These are phyloP conservation scores for Nakaseomyces bracarensis DNA, from an alignment of 1,139 yeast species.

Conservation along the genomic window DNA sequence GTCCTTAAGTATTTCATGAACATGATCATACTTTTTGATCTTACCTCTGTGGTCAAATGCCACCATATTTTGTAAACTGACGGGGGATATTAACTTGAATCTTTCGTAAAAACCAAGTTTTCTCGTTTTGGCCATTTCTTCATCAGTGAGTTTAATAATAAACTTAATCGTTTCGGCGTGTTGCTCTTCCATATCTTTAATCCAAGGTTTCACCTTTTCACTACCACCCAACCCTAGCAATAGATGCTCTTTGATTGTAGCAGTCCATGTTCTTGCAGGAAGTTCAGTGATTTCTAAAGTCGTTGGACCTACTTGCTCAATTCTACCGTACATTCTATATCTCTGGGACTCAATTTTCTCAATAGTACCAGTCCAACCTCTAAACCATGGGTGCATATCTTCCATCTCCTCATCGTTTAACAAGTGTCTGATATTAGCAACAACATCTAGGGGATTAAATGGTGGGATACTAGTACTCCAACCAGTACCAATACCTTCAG, in stretches of 20 bases:
- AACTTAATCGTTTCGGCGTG: constrained; percentile 78
- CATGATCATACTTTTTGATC: constrained; percentile 70
- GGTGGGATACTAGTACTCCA: constrained; percentile 95
- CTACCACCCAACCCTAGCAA: constrained; percentile 65
- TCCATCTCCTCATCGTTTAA: constrained; percentile 65
- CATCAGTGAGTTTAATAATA: constrained; percentile 61
- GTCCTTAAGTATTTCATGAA: constrained; percentile 72
- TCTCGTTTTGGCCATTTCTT: constrained; percentile 75
- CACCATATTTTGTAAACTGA: constrained; percentile 82
- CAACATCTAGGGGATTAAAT: constrained; percentile 79
- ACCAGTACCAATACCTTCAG: constrained; percentile 99
- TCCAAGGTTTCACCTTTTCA: constrained; percentile 72
- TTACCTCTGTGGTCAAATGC: constrained; percentile 92
- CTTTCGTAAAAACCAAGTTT: constrained; percentile 72
- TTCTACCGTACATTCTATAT: constrained; percentile 67
- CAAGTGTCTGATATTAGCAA: constrained; percentile 58
- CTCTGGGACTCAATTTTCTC: constrained; percentile 58
- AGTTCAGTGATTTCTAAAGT: constrained; percentile 86
- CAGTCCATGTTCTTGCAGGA: constrained; percentile 91
- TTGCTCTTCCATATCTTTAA: constrained; percentile 91
- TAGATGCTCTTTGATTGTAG: constrained; percentile 77
- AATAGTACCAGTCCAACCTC: constrained; percentile 88
- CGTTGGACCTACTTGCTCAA: constrained; percentile 71
- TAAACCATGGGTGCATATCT: constrained; percentile 88
- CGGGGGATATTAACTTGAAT: constrained; percentile 64